Conservation (phyloP, 1,284 basidiomycete genomes). For the Kwoniella shivajii region DNA sequence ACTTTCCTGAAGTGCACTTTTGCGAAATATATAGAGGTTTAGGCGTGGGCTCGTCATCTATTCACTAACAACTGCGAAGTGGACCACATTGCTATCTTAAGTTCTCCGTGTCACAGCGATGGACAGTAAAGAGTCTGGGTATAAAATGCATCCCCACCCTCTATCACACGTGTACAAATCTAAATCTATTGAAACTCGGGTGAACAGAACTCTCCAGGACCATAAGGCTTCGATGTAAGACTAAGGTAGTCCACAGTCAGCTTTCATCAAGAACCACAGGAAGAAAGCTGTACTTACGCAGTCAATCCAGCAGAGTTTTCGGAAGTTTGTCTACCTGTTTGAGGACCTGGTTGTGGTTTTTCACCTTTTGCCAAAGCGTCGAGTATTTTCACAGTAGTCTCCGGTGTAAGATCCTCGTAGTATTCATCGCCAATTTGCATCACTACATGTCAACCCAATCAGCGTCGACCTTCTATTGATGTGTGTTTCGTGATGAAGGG, state of each 20-base stretch:
- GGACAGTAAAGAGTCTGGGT: not conserved
- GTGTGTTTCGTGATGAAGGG: too few relatives aligned
- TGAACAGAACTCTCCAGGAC: conserved; percentile 84
- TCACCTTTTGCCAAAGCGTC: conserved; percentile 82
- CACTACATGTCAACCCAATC: conserved; percentile 56
- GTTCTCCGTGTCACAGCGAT: too few relatives aligned
- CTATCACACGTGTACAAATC: not conserved
- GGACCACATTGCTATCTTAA: too few relatives aligned
- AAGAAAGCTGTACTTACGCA: conserved; percentile 48
- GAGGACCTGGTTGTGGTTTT: conserved; percentile 89
- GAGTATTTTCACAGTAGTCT: conserved; percentile 83
- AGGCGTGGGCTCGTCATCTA: too few relatives aligned
- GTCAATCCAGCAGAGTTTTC: conserved; percentile 91
- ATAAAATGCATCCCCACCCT: conserved; percentile 1
- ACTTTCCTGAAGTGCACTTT: too few relatives aligned
- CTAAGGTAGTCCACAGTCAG: not conserved
- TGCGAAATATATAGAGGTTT: too few relatives aligned
- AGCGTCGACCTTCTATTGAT: not conserved
- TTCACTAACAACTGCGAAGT: too few relatives aligned
- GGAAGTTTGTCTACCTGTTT: conserved; percentile 78
- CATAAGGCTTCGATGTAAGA: conserved; percentile 85
- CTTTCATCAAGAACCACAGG: not conserved
- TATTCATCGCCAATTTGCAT: conserved; percentile 95
- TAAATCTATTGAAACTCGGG: conserved; percentile 76
- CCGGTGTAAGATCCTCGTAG: conserved; percentile 97